A percentile compares a stretch with the other conserved stretches of the same genome.
Evolutionary conservation across 2,329 filamentous ascomycete genomes (phyloP).

Genomic region (Metarhizium robertsii): DNA sequence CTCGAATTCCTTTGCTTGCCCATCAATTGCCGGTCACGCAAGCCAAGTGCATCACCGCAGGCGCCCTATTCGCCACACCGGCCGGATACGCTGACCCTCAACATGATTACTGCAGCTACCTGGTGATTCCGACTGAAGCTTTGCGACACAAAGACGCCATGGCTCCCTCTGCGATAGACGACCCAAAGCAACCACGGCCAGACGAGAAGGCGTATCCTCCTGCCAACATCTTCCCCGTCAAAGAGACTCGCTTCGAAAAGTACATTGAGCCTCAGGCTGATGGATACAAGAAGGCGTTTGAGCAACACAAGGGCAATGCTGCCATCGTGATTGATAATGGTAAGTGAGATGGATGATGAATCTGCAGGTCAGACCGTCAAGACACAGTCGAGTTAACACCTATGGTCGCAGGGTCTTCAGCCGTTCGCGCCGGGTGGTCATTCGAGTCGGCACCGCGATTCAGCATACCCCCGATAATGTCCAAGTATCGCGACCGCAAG

Average conservation of each 20-base stretch:
- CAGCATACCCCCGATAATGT: slow-evolving; percentile 78
- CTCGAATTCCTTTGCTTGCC: not conserved
- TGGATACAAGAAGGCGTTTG: slow-evolving; percentile 60
- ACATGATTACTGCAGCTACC: slow-evolving; percentile 1
- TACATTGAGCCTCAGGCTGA: slow-evolving; percentile 47
- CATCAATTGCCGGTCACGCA: not conserved
- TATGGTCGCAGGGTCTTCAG: slow-evolving; percentile 60
- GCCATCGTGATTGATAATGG: slow-evolving; percentile 98
- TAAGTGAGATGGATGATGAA: slow-evolving; percentile 27
- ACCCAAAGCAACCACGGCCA: slow-evolving; percentile 25
- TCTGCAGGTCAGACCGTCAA: not conserved
- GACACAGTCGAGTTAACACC: slow-evolving; percentile 9
- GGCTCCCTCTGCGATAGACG: slow-evolving; percentile 45
- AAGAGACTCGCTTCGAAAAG: slow-evolving; percentile 52
- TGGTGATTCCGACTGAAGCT: slow-evolving; percentile 2
- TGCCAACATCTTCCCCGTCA: slow-evolving; percentile 49
- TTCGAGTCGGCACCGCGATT: slow-evolving; percentile 79
- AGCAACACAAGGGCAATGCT: slow-evolving; percentile 42
- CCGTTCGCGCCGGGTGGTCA: slow-evolving; percentile 90
- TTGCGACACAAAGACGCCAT: slow-evolving; percentile 23
- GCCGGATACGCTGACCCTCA: slow-evolving; percentile 1
- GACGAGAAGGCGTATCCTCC: slow-evolving; percentile 38
- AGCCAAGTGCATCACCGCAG: not conserved
- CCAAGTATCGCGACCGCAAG: slow-evolving; percentile 92
- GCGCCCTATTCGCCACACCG: slow-evolving; percentile 4